Evolutionary conservation across 192 early-diverging fungal species (phyloP).

Genomic region (Chytriomyces sp.): DNA sequence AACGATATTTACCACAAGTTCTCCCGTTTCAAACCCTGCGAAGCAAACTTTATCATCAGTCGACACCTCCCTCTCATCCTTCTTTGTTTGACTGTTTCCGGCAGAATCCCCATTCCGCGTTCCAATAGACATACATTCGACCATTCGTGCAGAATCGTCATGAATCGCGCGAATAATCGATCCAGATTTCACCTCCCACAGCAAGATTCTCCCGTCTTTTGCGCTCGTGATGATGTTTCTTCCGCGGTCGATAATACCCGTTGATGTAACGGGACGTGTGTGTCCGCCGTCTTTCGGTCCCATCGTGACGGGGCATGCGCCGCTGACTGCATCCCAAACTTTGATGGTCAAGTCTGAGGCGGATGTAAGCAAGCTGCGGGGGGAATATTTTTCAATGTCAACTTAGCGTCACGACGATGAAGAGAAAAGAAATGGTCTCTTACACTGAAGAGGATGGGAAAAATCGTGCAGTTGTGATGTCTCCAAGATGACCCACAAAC

Average conservation of each 20-base stretch:
- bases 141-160: neutral
- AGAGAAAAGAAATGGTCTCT: neutral
- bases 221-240: slow-evolving; percentile 19
- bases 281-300: slow-evolving; percentile 18
- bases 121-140: neutral
- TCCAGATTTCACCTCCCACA: slow-evolving; percentile 28
- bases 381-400: neutral
- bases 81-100: neutral
- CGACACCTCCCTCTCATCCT: slow-evolving; percentile 13
- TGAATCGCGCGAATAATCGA: slow-evolving; percentile 13
- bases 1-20: neutral
- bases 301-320: slow-evolving; percentile 8
- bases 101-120: neutral
- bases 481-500: slow-evolving; percentile 17
- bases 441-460: slow-evolving; percentile 30
- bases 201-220: slow-evolving; percentile 10
- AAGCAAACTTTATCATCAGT: slow-evolving; percentile 21
- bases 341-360: slow-evolving; percentile 8
- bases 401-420: neutral
- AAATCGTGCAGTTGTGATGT: slow-evolving; percentile 25
- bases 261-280: slow-evolving; percentile 19
- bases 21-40: neutral
- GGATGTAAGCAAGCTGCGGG: slow-evolving; percentile 14
- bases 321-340: slow-evolving; percentile 19
- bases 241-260: slow-evolving; percentile 18